phyloP scores from a whole-genome alignment of 2,329 filamentous ascomycete species.

The Alternaria sp. region DNA sequence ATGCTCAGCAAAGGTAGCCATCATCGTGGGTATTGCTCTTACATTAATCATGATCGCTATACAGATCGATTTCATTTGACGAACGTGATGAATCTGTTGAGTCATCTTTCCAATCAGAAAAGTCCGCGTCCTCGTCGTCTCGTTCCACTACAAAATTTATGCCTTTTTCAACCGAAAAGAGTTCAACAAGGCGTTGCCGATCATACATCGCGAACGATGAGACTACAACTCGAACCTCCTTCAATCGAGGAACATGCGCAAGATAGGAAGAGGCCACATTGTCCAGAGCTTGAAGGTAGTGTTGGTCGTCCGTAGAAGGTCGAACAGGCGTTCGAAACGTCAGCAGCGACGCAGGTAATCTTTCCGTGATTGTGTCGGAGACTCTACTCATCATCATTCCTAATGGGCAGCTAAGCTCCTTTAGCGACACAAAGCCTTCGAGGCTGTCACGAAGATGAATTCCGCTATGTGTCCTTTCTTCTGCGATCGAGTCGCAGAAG shows the following conservation, averaged over 20 bases:
- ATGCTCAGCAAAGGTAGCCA: background rate
- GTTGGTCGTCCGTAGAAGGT: constrained; percentile 8
- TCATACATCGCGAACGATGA: constrained; percentile 19
- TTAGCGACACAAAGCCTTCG: constrained; percentile 20
- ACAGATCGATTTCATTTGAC: constrained; percentile 27
- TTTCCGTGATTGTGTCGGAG: constrained; percentile 19
- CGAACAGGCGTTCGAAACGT: constrained; percentile 18
- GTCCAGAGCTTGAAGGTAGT: constrained; percentile 21
- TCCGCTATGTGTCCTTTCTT: constrained; percentile 1
- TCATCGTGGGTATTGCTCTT: background rate
- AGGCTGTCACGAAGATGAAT: constrained; percentile 18
- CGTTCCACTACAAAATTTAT: constrained; percentile 20
- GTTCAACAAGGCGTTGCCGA: constrained; percentile 18
- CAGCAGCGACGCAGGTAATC: constrained; percentile 24
- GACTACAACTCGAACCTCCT: constrained; percentile 16
- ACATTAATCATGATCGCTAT: constrained; percentile 13
- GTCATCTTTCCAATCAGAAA: constrained; percentile 9
- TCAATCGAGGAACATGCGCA: constrained; percentile 16
- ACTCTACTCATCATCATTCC: constrained; percentile 11
- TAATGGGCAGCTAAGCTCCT: constrained; percentile 24
- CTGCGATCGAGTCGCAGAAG: constrained; percentile 7
- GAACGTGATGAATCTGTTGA: constrained; percentile 21
- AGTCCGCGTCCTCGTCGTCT: constrained; percentile 4
- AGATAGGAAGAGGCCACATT: constrained; percentile 19
- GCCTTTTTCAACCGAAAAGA: constrained; percentile 7